Conservation (phyloP, 2,329 filamentous ascomycete genomes). For the Pestalotiopsis sp. region DNA sequence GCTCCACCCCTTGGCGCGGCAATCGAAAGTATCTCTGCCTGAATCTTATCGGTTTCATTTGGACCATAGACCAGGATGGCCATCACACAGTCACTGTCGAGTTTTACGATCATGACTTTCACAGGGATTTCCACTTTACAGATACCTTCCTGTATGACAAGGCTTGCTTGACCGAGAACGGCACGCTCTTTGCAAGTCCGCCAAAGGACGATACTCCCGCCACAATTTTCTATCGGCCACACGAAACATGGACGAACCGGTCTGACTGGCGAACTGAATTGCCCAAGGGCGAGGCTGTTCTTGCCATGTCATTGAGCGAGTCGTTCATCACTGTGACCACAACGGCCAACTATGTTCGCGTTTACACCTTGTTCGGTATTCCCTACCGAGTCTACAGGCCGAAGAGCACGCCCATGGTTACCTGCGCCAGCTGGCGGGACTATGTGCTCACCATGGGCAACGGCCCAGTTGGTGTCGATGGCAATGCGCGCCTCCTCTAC, state of each 20-base stretch:
- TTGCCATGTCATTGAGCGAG: conserved; percentile 86
- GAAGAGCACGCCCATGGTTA: conserved; percentile 87
- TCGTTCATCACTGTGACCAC: conserved; percentile 91
- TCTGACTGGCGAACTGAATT: conserved; percentile 87
- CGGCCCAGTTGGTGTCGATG: conserved; percentile 79
- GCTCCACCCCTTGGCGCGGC: conserved; percentile 93
- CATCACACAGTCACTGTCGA: conserved; percentile 95
- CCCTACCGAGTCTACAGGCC: conserved; percentile 88
- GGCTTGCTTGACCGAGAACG: conserved; percentile 85
- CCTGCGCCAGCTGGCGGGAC: conserved; percentile 91
- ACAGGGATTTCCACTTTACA: conserved; percentile 96
- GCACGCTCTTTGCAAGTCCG: conserved; percentile 82
- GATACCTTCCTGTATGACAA: conserved; percentile 97
- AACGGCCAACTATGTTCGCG: conserved; percentile 81
- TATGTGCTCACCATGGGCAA: conserved; percentile 97
- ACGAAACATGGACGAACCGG: conserved; percentile 93
- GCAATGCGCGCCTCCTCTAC: conserved; percentile 78
- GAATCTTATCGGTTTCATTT: conserved; percentile 91
- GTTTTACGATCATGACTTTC: conserved; percentile 92
- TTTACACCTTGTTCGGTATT: conserved; percentile 91
- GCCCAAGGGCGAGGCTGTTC: conserved; percentile 84
- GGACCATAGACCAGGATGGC: conserved; percentile 94
- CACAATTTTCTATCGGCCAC: conserved; percentile 91
- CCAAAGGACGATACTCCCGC: conserved; percentile 68
- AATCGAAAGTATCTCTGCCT: conserved; percentile 92